Evolutionary conservation across 2,329 filamentous ascomycete genomes (phyloP).

Genomic region (Elsinoe necatrix): DNA sequence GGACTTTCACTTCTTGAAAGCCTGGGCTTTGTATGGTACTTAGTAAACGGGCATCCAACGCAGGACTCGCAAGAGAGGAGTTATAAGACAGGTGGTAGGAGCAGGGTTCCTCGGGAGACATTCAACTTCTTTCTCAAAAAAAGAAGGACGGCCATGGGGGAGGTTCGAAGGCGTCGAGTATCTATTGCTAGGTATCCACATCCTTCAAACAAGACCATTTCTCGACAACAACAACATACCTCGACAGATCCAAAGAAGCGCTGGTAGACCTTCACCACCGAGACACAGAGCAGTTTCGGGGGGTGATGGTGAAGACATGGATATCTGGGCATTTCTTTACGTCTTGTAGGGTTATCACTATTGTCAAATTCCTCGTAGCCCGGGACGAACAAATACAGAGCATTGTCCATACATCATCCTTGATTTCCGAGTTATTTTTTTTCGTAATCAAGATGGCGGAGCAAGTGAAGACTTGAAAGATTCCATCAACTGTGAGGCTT

Average conservation of each 20-base stretch:
- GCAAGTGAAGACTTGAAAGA: neutral
- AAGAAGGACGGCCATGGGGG: neutral
- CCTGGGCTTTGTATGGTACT: neutral
- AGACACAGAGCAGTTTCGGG: neutral
- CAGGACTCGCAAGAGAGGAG: conserved; percentile 11
- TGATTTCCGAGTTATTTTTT: neutral
- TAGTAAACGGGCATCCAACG: conserved; percentile 4
- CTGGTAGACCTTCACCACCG: neutral
- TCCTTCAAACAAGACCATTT: too few species aligned
- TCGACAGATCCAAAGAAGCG: neutral
- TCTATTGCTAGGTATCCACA: neutral
- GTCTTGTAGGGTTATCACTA: neutral
- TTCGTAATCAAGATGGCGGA: conserved; percentile 5
- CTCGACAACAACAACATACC: too few species aligned
- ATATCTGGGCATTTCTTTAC: neutral
- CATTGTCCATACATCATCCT: neutral
- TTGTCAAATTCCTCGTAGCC: neutral
- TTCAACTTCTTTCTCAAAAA: neutral
- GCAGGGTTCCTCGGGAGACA: conserved; percentile 5
- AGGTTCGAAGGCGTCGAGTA: neutral
- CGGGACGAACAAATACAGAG: neutral
- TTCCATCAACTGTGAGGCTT: conserved; percentile 7
- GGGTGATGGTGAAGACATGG: neutral
- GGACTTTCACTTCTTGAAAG: neutral
- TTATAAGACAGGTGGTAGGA: neutral